These are phyloP conservation scores for Begonia peltatifolia DNA, from an alignment of 306 rosid genomes.

Conservation along the genomic window DNA sequence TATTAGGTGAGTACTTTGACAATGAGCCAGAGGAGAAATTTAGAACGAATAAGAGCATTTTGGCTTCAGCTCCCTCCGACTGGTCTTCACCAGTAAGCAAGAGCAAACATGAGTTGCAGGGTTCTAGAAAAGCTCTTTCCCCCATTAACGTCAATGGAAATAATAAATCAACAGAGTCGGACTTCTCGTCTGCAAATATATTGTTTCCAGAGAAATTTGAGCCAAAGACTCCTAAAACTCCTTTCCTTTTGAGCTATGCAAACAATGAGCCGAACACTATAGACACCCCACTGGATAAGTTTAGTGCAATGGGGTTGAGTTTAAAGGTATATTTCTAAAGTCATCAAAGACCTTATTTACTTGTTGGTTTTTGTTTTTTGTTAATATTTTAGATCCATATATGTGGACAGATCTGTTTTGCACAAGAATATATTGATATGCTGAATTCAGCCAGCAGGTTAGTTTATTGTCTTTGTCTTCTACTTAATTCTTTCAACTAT, in stretches of 20 bases:
- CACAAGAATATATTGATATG: conserved; percentile 61
- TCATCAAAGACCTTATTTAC: background rate
- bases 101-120: background rate
- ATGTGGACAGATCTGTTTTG: conserved; percentile 41
- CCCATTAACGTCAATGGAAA: conserved; percentile 38
- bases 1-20: conserved; percentile 15
- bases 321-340: conserved; percentile 36
- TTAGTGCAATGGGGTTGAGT: conserved; percentile 36
- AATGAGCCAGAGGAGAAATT: no score
- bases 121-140: conserved; percentile 46
- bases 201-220: conserved; percentile 8
- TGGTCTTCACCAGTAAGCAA: no score
- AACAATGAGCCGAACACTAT: conserved; percentile 13
- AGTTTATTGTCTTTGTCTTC: conserved; percentile 1
- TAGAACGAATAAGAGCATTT: no score
- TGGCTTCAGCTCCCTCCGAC: no score
- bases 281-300: conserved; percentile 60
- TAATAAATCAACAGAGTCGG: conserved; percentile 12
- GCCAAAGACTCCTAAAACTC: conserved; percentile 28
- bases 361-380: background rate
- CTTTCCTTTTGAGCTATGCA: conserved; percentile 19
- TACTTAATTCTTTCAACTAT: background rate
- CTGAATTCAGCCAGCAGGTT: conserved; percentile 85
- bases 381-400: background rate
- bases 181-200: conserved; percentile 13